Evolutionary conservation across 805 yeast species (phyloP).

Genomic region (Wickerhamomyces xylosicus): DNA sequence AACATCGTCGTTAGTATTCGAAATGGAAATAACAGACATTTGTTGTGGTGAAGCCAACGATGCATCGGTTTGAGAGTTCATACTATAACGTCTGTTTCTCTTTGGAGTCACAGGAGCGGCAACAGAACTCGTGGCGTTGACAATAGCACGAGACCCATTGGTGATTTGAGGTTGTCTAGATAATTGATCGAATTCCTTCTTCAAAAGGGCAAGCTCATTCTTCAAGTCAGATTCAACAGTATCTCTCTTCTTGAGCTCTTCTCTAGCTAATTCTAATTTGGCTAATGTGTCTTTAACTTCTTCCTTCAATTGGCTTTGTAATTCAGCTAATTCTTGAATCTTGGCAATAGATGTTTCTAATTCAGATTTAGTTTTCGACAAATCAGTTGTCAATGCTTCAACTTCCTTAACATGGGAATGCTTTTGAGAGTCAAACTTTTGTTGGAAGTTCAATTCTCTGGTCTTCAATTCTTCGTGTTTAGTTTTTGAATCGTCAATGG

Average conservation of each 20-base stretch:
- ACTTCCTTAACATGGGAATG: constrained; percentile 39
- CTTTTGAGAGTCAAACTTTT: constrained; percentile 33
- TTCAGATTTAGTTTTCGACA: constrained; percentile 42
- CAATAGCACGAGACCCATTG: constrained; percentile 23
- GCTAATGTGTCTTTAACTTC: constrained; percentile 54
- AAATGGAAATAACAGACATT: constrained; percentile 50
- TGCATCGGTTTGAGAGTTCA: constrained; percentile 29
- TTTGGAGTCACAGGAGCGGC: constrained; percentile 16
- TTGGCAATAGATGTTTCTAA: constrained; percentile 47
- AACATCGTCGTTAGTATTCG: constrained; percentile 28
- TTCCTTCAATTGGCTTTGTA: constrained; percentile 51
- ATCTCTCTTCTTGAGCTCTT: constrained; percentile 45
- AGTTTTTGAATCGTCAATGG: constrained; percentile 42
- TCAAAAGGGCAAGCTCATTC: constrained; percentile 36
- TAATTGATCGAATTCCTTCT: constrained; percentile 20
- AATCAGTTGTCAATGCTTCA: constrained; percentile 41
- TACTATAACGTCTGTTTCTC: constrained; percentile 24
- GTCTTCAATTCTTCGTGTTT: constrained; percentile 44
- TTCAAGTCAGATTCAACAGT: constrained; percentile 53
- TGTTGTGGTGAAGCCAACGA: constrained; percentile 33
- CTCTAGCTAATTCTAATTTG: constrained; percentile 51
- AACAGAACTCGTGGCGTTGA: constrained; percentile 6
- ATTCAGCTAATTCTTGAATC: constrained; percentile 47
- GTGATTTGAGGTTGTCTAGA: constrained; percentile 21
- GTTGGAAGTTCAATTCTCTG: constrained; percentile 43